Evolutionary conservation across 2,329 filamentous ascomycete genomes (phyloP).

Genomic region (Fusarium lateritium): DNA sequence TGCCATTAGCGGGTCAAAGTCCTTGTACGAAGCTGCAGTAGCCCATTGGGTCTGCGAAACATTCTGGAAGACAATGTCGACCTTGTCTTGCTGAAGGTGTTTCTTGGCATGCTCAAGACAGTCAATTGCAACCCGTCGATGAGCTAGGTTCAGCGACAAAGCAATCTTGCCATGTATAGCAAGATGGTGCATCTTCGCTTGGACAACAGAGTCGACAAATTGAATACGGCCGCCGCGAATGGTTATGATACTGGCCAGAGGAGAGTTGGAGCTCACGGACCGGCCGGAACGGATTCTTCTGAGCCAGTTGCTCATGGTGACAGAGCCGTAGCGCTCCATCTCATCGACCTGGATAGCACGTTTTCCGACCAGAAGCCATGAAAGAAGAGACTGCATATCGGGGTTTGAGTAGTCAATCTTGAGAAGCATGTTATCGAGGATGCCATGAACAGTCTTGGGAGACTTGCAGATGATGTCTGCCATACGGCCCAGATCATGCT

Average conservation of each 20-base stretch:
- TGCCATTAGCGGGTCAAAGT: not conserved
- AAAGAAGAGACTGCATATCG: not conserved
- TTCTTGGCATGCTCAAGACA: constrained; percentile 2
- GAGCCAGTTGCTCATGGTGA: constrained; percentile 9
- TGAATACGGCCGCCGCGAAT: not conserved
- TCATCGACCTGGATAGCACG: not conserved
- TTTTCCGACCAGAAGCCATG: not conserved
- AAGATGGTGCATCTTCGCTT: not conserved
- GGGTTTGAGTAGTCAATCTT: not conserved
- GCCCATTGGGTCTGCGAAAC: not conserved
- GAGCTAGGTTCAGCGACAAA: not conserved
- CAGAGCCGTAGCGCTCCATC: not conserved
- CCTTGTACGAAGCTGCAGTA: not conserved
- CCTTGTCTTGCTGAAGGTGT: not conserved
- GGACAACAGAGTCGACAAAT: not conserved
- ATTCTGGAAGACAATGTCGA: not conserved
- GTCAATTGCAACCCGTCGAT: not conserved
- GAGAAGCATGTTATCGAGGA: not conserved
- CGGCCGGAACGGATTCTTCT: constrained; percentile 9
- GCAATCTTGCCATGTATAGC: constrained; percentile 1
- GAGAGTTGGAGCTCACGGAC: constrained; percentile 9
- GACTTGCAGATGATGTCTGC: constrained; percentile 1
- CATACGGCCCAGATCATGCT: not conserved
- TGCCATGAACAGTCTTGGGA: not conserved
- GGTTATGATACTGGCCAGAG: constrained; percentile 1